Conservation (phyloP, 169 alveolate genomes). For the Blepharisma undulans region DNA sequence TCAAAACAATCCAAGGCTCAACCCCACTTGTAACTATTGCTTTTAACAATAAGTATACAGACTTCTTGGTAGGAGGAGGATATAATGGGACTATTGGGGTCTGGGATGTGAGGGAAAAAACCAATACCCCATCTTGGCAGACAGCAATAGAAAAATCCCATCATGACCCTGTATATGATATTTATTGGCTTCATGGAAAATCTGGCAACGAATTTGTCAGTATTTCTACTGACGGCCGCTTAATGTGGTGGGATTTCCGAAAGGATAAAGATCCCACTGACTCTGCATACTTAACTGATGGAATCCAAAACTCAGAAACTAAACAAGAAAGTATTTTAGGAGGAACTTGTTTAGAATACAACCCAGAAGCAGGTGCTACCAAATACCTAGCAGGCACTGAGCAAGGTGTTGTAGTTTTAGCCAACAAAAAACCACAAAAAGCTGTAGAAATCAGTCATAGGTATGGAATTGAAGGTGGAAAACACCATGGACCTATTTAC, state of each 20-base stretch:
- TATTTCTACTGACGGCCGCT: constrained; percentile 90
- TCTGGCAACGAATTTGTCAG: constrained; percentile 91
- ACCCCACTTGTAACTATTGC: constrained; percentile 78
- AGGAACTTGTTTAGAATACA: constrained; percentile 90
- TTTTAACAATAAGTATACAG: constrained; percentile 87
- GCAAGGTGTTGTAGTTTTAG: constrained; percentile 88
- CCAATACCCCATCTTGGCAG: constrained; percentile 79
- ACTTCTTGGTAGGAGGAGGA: constrained; percentile 90
- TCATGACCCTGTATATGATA: constrained; percentile 92
- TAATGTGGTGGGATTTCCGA: constrained; percentile 92
- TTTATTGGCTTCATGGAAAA: constrained; percentile 91
- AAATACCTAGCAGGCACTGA: constrained; percentile 93
- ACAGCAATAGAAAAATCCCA: constrained; percentile 88
- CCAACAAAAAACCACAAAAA: constrained; percentile 91
- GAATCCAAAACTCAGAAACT: constrained; percentile 42
- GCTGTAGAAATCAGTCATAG: constrained; percentile 81
- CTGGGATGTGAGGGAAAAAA: constrained; percentile 86
- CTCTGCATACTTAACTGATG: constrained; percentile 63
- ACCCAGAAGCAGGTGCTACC: constrained; percentile 92
- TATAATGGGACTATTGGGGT: constrained; percentile 89
- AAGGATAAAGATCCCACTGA: constrained; percentile 83
- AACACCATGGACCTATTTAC: constrained; percentile 92
- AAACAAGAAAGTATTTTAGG: constrained; percentile 77
- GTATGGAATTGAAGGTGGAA: constrained; percentile 85
- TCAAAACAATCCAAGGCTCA: constrained; percentile 44